Evolutionary conservation across 192 early-diverging fungal genomes (phyloP), one percentile per base, ranked within the genome.

Genomic region (Coemansia sp.): DNA sequence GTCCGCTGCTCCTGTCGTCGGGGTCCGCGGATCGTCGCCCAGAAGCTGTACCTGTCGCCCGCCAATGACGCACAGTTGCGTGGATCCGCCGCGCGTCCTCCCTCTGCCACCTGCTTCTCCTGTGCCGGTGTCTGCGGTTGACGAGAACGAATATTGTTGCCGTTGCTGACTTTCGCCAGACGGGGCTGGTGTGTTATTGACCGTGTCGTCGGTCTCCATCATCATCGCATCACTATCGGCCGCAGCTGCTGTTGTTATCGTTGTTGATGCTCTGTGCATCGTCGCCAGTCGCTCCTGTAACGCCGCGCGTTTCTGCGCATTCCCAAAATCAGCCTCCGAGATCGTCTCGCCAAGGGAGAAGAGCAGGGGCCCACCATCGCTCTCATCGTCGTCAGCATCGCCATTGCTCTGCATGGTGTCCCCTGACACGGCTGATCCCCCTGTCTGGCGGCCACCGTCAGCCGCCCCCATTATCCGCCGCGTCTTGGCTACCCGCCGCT

Each of bases 291-390:
- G 74, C 37, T 54, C 82, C 54, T 85, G 80, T 11, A 91, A 70
- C 15, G 88, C 85, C 5, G 71, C 76, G 3, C 85, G 82, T 39
- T 88, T 86, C 3, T 54, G 68, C 0, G 73, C 32, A 67, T 87
- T 79, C 52, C 80, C 76, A 66, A 90, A 91, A 21, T 85, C 88
- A 12, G 73, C 73, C 72, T 89, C 84, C 21, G 88, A 81, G 7
- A 92, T 84, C 4, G 90, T 89, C 36, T 90, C 88, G 16, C 88
- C 91, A 0, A 91, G 68, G 40, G 85, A 73, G 55, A 92, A 92
- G 9, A 91, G 51, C 12, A 77, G 78, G 0, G 87, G 81, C 3
- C 22, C 51, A 22, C 46, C 61, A 40, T 49, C 39, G 5, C 8
- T 21, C 12, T 40, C 58, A 45, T 61, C 37, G 13, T 12, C 32